Evolutionary conservation across 768 basidiomycete genomes (phyloP), one percentile per base, ranked within the genome.

Genomic region (Lactifluus pinguis): DNA sequence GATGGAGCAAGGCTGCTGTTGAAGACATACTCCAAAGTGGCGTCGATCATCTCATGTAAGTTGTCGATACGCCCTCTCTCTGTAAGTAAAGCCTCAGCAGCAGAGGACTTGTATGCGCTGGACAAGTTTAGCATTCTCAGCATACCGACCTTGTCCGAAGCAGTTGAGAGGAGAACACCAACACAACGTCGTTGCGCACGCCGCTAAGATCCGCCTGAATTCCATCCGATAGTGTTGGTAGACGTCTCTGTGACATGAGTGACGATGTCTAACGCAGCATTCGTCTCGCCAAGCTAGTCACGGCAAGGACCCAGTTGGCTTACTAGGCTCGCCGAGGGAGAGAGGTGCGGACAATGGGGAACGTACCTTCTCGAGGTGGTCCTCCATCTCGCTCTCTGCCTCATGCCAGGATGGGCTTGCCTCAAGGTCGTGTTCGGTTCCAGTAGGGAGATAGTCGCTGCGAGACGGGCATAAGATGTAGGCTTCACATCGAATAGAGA

Each of bases 151-250:
- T 44, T 19, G 34, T 8, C 25, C 6, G 34, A 32, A 14, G 54
- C 17, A 5, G n/a, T 3, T 2, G 41, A 32, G 13, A 29, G 38
- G 44, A 39, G 39, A 29, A 13, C 34, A 73, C 86, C 49, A 67
- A 95, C 95, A 93, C 92, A 66, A 98, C 98, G 68, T 99, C 97
- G 66, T 95, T 93, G 65, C 95, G 81, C 3, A 98, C 95, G 8
- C 92, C 92, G 49, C 81, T 85, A 21, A 99, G 79, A 15, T 97
- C 66, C 95, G 80, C 57, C 78, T 77, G 62, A 94, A 81, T 72
- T 99, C 97, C 49, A 89, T 80, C 32, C 79, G 77, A 70, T 93
- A 92, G 69, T 98, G 95, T 69, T 87, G 85, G 60, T 90, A 84
- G 30, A 98, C 84, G 63, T 98, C 95, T 48, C 86, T 76, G 72